phyloP scores from a whole-genome alignment of 2,329 filamentous ascomycete species.

The Beauveria brongniartii region DNA sequence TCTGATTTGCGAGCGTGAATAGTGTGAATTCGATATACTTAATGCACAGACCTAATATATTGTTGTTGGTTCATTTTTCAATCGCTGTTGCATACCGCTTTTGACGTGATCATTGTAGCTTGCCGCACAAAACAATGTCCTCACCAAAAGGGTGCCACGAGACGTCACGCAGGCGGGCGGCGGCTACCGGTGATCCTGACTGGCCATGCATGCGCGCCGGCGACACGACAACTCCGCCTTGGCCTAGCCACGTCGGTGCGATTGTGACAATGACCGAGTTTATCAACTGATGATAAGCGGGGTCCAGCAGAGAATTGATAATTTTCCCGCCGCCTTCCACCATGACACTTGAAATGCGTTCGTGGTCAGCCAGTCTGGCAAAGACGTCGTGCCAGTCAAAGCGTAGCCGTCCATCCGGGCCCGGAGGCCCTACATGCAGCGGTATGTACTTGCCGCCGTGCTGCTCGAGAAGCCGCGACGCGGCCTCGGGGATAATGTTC shows the following conservation, averaged over 20 bases:
- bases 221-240: conserved; percentile 70
- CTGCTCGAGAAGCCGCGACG: conserved; percentile 33
- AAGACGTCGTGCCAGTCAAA: conserved; percentile 61
- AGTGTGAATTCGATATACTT: background rate
- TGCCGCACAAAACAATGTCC: conserved; percentile 76
- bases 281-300: conserved; percentile 52
- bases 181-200: conserved; percentile 46
- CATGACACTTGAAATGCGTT: conserved; percentile 74
- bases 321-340: conserved; percentile 79
- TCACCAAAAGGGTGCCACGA: conserved; percentile 72
- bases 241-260: conserved; percentile 83
- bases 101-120: conserved; percentile 26
- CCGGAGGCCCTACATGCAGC: conserved; percentile 24
- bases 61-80: background rate
- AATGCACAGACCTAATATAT: background rate
- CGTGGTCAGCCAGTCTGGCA: conserved; percentile 37
- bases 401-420: conserved; percentile 26
- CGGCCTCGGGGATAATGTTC: conserved; percentile 36
- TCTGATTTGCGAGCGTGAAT: background rate
- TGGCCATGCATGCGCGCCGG: conserved; percentile 50
- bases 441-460: conserved; percentile 46
- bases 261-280: conserved; percentile 80
- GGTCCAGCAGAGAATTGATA: conserved; percentile 71
- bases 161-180: conserved; percentile 57
- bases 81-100: too few species aligned